A percentile compares a stretch with the other conserved stretches of the same genome.
phyloP scores from a whole-genome alignment of 768 basidiomycete species.

The Piloderma croceum region DNA sequence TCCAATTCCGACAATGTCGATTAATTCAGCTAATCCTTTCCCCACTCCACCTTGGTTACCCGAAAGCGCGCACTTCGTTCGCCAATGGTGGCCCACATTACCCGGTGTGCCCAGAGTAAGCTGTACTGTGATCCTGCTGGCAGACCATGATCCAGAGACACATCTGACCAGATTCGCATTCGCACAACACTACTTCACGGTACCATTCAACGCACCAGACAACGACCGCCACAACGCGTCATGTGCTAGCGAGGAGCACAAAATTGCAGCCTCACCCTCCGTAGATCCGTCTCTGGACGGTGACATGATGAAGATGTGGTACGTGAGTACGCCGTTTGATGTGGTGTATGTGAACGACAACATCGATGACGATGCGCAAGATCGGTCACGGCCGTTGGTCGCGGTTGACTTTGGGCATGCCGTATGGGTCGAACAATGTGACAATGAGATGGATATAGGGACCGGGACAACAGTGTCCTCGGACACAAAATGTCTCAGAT shows the following conservation, averaged over 20 bases:
- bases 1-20: not conserved
- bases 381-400: slow-evolving; percentile 63
- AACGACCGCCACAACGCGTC: slow-evolving; percentile 15
- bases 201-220: slow-evolving; percentile 44
- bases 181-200: slow-evolving; percentile 71
- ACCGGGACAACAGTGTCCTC: slow-evolving; percentile 6
- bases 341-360: slow-evolving; percentile 59
- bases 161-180: slow-evolving; percentile 59
- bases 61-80: slow-evolving; percentile 70
- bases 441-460: slow-evolving; percentile 24
- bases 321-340: slow-evolving; percentile 65
- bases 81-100: slow-evolving; percentile 76
- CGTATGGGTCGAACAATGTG: slow-evolving; percentile 68
- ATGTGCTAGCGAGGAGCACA: too few species aligned
- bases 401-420: slow-evolving; percentile 87
- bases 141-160: slow-evolving; percentile 54
- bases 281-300: too few species aligned
- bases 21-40: slow-evolving; percentile 46
- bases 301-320: slow-evolving; percentile 64
- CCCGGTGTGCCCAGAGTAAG: slow-evolving; percentile 59
- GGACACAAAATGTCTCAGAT: slow-evolving; percentile 47
- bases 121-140: slow-evolving; percentile 66
- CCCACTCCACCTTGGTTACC: slow-evolving; percentile 67
- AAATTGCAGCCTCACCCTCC: too few species aligned
- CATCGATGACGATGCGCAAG: slow-evolving; percentile 34